These are phyloP conservation scores for Ophiostoma novo-ulmi DNA, from an alignment of 2,329 filamentous ascomycete species.

Conservation along the genomic window DNA sequence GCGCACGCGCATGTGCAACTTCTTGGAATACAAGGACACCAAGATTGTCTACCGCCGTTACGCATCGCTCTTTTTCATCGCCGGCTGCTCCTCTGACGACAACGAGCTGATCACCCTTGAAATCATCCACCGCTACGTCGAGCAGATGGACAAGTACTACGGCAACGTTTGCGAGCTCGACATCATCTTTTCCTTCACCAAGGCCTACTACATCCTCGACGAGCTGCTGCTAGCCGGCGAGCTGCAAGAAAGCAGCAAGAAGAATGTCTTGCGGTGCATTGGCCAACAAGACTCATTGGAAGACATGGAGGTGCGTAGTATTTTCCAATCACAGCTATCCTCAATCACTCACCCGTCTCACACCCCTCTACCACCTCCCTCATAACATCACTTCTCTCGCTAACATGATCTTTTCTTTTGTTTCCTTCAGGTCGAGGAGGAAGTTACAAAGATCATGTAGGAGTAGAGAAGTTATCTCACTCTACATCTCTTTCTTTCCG, in stretches of 20 bases:
- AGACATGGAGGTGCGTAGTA: slow-evolving; percentile 86
- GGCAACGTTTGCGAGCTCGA: slow-evolving; percentile 99
- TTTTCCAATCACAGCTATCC: background rate
- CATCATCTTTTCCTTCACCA: slow-evolving; percentile 99
- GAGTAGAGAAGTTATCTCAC: background rate
- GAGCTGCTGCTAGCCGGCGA: slow-evolving; percentile 92
- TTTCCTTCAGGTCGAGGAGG: slow-evolving; percentile 70
- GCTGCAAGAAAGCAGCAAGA: slow-evolving; percentile 98
- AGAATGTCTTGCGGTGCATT: slow-evolving; percentile 94
- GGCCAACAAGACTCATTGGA: slow-evolving; percentile 95
- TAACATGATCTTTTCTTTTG: slow-evolving; percentile 41
- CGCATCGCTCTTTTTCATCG: slow-evolving; percentile 98
- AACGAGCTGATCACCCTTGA: slow-evolving; percentile 98
- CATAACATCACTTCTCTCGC: slow-evolving; percentile 35
- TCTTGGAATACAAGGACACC: slow-evolving; percentile 97
- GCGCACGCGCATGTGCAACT: slow-evolving; percentile 99
- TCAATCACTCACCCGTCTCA: background rate
- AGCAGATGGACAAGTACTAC: slow-evolving; percentile 99
- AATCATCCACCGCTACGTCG: slow-evolving; percentile 97
- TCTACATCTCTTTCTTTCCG: background rate
- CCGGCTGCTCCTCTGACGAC: slow-evolving; percentile 91
- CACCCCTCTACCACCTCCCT: background rate
- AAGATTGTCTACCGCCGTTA: slow-evolving; percentile 99
- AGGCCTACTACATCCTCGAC: slow-evolving; percentile 98
- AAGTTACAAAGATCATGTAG: slow-evolving; percentile 87